phyloP scores from a whole-genome alignment of 495 filamentous ascomycete genomes.

The Annulohypoxylon moriforme region DNA sequence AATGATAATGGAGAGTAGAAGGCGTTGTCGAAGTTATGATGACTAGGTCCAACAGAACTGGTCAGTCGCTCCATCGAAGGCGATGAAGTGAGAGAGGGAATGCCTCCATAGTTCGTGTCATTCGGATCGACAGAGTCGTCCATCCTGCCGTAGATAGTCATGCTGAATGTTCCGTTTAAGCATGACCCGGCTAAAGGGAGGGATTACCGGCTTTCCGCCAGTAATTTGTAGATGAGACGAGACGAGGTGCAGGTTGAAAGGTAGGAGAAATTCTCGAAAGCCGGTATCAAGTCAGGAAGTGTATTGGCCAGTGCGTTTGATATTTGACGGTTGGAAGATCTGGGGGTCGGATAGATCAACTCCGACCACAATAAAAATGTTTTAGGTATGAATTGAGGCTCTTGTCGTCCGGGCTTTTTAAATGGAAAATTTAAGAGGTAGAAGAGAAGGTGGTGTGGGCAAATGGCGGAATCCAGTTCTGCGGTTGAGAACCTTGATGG shows the following conservation, averaged over 20 bases:
- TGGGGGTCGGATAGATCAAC: conserved; percentile 22
- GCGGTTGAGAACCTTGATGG: conserved; percentile 45
- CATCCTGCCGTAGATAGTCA: conserved; percentile 32
- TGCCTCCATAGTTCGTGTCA: conserved; percentile 16
- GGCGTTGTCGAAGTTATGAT: conserved; percentile 24
- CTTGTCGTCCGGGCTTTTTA: conserved; percentile 16
- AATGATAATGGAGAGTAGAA: conserved; percentile 12
- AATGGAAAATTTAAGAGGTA: conserved; percentile 4
- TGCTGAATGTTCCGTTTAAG: conserved; percentile 7
- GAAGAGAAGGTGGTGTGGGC: conserved; percentile 26
- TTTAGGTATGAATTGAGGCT: conserved; percentile 26
- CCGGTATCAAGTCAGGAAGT: conserved; percentile 7
- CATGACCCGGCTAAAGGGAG: conserved; percentile 25
- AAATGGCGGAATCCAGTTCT: conserved; percentile 27
- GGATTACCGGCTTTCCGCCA: neutral
- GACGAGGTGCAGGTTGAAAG: neutral
- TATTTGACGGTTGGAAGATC: neutral
- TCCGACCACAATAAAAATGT: conserved; percentile 12
- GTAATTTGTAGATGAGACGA: neutral
- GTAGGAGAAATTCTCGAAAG: neutral
- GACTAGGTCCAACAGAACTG: conserved; percentile 12
- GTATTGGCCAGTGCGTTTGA: conserved; percentile 18
- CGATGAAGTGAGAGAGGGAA: conserved; percentile 25
- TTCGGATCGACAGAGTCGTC: conserved; percentile 35
- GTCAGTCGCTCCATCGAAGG: conserved; percentile 23